A percentile compares a stretch with the other conserved stretches of the same genome.
Conservation (phyloP, 805 yeast genomes). For the Kodamaea kaohsiungensis region DNA sequence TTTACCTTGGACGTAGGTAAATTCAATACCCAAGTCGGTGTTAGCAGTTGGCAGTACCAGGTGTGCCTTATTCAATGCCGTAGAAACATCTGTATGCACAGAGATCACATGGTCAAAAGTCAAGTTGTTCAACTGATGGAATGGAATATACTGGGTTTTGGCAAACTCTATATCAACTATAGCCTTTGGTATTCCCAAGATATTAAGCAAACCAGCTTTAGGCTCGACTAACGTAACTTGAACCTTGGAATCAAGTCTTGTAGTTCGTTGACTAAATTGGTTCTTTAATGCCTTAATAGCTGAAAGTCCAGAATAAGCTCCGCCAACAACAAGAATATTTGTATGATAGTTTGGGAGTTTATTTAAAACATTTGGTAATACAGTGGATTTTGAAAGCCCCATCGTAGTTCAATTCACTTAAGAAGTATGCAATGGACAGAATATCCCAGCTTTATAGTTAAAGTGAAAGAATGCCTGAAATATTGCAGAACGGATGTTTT, state of each 20-base stretch:
- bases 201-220: slow-evolving; percentile 39
- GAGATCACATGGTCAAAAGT: slow-evolving; percentile 30
- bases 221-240: slow-evolving; percentile 42
- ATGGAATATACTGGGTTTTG: slow-evolving; percentile 36
- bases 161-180: slow-evolving; percentile 42
- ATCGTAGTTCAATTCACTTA: background rate
- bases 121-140: slow-evolving; percentile 28
- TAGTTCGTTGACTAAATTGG: slow-evolving; percentile 21
- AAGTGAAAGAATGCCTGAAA: background rate
- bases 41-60: slow-evolving; percentile 8
- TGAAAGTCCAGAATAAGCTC: slow-evolving; percentile 43
- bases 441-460: background rate
- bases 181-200: slow-evolving; percentile 41
- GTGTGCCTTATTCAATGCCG: slow-evolving; percentile 1
- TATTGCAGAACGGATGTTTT: background rate
- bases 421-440: background rate
- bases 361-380: background rate
- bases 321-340: slow-evolving; percentile 42
- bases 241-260: slow-evolving; percentile 12
- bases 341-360: slow-evolving; percentile 15
- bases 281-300: slow-evolving; percentile 31
- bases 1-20: slow-evolving; percentile 34
- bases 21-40: slow-evolving; percentile 19
- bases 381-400: background rate
- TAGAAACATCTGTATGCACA: slow-evolving; percentile 20